phyloP scores from a whole-genome alignment of 2,329 filamentous ascomycete species.

The Ophiobolus disseminans region DNA sequence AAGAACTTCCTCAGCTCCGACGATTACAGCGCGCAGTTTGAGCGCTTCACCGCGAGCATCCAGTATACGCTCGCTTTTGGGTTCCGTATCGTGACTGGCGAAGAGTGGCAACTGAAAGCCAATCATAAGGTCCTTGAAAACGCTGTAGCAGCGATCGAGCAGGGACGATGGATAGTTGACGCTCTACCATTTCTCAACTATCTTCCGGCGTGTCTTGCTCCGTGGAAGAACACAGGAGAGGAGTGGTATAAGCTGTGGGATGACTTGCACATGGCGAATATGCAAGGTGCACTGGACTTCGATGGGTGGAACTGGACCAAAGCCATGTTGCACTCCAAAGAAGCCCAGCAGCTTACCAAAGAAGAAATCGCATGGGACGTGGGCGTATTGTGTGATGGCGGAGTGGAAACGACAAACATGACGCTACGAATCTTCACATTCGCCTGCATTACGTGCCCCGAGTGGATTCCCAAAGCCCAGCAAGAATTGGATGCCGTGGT shows the following conservation, averaged over 20 bases:
- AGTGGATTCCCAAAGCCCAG: slow-evolving; percentile 17
- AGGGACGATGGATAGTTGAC: slow-evolving; percentile 52
- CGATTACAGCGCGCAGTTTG: slow-evolving; percentile 41
- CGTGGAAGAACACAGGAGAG: slow-evolving; percentile 36
- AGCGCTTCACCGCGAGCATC: slow-evolving; percentile 49
- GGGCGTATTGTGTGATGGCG: slow-evolving; percentile 26
- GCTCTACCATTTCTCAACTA: slow-evolving; percentile 52
- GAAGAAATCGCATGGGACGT: slow-evolving; percentile 26
- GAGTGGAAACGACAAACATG: slow-evolving; percentile 27
- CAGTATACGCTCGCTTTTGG: slow-evolving; percentile 51
- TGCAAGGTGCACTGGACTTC: slow-evolving; percentile 15
- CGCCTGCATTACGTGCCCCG: slow-evolving; percentile 21
- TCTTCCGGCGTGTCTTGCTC: slow-evolving; percentile 47
- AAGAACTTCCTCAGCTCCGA: slow-evolving; percentile 45
- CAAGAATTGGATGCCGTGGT: slow-evolving; percentile 28
- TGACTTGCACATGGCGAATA: slow-evolving; percentile 25
- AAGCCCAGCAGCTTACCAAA: slow-evolving; percentile 12
- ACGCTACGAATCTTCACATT: slow-evolving; percentile 23
- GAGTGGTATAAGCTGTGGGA: slow-evolving; percentile 17
- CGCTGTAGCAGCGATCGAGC: slow-evolving; percentile 26
- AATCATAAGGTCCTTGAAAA: slow-evolving; percentile 22
- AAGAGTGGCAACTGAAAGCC: slow-evolving; percentile 24
- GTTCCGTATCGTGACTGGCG: slow-evolving; percentile 37
- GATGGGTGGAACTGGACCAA: slow-evolving; percentile 33
- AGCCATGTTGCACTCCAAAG: slow-evolving; percentile 20